These are phyloP conservation scores for Daldinia loculata DNA, from an alignment of 495 filamentous ascomycete genomes.

Conservation along the genomic window DNA sequence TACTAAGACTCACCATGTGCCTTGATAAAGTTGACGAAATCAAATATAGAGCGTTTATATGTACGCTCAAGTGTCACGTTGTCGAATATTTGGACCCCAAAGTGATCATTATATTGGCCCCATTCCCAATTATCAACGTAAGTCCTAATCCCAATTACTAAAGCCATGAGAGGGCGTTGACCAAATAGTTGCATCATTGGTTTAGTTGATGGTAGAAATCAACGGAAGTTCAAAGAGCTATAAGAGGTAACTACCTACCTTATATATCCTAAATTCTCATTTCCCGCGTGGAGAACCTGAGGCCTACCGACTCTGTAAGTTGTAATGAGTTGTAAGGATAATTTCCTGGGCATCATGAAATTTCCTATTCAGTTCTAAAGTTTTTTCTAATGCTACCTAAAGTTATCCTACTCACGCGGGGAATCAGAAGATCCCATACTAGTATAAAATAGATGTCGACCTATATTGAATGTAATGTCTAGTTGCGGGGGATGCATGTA, in stretches of 20 bases:
- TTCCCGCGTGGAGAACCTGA: neutral
- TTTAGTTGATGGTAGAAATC: neutral
- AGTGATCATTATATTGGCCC: neutral
- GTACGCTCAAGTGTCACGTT: neutral
- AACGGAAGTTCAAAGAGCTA: neutral
- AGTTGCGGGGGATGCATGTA: too few relatives aligned
- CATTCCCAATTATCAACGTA: neutral
- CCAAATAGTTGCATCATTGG: neutral
- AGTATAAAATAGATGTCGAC: too few relatives aligned
- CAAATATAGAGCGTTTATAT: conserved; percentile 19
- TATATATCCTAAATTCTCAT: neutral
- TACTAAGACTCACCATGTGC: neutral
- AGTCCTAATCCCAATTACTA: neutral
- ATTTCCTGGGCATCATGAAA: too few relatives aligned
- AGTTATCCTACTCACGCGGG: too few relatives aligned
- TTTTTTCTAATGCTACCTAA: too few relatives aligned
- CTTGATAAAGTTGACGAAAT: conserved; percentile 17
- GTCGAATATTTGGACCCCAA: neutral
- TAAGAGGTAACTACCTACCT: neutral
- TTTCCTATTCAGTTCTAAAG: too few relatives aligned
- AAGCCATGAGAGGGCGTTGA: neutral
- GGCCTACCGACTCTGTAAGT: neutral
- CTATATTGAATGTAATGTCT: too few relatives aligned
- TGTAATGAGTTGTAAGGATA: neutral
- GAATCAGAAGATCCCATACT: too few relatives aligned